phyloP scores from a whole-genome alignment of 2,329 filamentous ascomycete genomes.

The Neopestalotiopsis clavispora region DNA sequence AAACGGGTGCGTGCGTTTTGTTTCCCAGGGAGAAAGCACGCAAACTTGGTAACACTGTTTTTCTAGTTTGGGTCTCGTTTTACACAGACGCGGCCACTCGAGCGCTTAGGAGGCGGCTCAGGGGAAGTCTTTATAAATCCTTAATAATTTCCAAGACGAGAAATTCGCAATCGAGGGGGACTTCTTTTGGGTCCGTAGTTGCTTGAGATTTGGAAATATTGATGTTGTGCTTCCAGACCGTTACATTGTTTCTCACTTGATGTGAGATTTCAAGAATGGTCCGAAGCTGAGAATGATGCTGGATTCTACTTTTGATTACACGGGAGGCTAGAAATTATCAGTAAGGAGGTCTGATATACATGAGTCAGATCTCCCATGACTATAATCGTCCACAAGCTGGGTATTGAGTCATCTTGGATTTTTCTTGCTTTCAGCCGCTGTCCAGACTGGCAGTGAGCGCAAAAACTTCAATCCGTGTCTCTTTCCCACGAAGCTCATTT shows the following conservation, averaged over 20 bases:
- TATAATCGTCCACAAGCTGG: no score
- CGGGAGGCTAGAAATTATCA: not conserved
- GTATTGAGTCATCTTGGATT: not conserved
- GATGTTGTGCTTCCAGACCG: not conserved
- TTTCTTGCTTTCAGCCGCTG: not conserved
- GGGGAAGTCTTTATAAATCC: not conserved
- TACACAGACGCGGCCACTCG: no score
- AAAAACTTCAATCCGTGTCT: not conserved
- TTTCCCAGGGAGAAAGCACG: not conserved
- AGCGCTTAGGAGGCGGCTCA: not conserved
- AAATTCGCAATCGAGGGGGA: not conserved
- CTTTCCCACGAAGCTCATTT: not conserved
- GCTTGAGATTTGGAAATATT: not conserved
- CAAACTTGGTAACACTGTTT: not conserved
- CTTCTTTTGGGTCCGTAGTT: not conserved
- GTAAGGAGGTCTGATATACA: not conserved
- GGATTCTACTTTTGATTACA: not conserved
- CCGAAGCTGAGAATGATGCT: not conserved
- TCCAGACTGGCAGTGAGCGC: not conserved
- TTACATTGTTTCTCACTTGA: not conserved
- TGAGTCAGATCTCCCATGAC: no score
- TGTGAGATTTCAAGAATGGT: not conserved
- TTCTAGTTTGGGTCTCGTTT: no score
- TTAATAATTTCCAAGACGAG: not conserved
- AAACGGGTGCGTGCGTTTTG: constrained; percentile 34